Conservation (phyloP, 1,284 basidiomycete genomes). For the Singerocomus inundabilis region DNA sequence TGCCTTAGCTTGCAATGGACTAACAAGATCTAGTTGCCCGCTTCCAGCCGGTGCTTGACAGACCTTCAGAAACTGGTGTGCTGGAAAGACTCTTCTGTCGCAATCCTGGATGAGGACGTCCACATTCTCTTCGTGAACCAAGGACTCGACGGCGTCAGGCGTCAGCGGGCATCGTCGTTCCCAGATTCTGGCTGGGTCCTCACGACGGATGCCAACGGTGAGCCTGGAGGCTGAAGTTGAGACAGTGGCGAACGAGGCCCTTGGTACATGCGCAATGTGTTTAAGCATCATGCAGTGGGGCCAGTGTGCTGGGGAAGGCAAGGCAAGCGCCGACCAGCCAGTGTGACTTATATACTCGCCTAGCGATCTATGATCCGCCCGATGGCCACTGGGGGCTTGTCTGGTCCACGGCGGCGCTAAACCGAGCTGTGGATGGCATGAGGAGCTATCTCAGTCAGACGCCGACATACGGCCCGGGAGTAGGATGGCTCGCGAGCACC, state of each 20-base stretch:
- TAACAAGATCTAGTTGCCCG: not conserved
- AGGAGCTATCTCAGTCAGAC: not conserved
- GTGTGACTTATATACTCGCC: slow-evolving; percentile 14
- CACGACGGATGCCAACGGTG: slow-evolving; percentile 68
- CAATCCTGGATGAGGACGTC: slow-evolving; percentile 76
- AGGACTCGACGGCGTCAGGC: slow-evolving; percentile 64
- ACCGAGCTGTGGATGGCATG: no score
- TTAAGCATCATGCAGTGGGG: no score
- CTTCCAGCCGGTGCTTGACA: slow-evolving; percentile 1
- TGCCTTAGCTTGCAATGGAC: slow-evolving; percentile 4
- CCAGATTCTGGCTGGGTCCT: slow-evolving; percentile 81
- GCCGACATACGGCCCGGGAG: not conserved
- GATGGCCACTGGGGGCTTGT: no score
- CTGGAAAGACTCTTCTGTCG: slow-evolving; percentile 68
- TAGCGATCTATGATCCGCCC: slow-evolving; percentile 11
- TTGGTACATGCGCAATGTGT: slow-evolving; percentile 18
- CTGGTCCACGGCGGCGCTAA: no score
- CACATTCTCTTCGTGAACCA: slow-evolving; percentile 58
- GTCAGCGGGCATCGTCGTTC: slow-evolving; percentile 84
- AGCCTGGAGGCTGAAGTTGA: slow-evolving; percentile 31
- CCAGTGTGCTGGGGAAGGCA: no score
- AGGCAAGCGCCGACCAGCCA: no score
- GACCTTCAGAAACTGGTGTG: slow-evolving; percentile 67
- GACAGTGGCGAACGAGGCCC: slow-evolving; percentile 21
- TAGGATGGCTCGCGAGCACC: no score